Evolutionary conservation across 805 yeast genomes (phyloP), one percentile per base, ranked within the genome.

Genomic region (Torulaspora indica): DNA sequence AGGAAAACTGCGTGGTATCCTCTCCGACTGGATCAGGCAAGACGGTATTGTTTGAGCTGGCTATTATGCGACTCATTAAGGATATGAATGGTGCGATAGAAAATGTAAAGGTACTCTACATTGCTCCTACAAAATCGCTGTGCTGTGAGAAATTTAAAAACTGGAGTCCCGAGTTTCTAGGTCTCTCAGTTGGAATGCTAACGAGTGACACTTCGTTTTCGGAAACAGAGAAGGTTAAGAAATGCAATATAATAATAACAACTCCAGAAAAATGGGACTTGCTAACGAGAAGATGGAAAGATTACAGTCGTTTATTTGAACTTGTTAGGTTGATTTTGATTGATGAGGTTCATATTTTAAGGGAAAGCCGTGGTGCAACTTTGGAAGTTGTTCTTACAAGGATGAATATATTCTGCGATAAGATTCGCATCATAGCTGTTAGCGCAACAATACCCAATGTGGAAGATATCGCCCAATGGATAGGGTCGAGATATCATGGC

Each of bases 181-280:
- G 71, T 7, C 47, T 77, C 9, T 56, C 68, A 4, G 78, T 76
- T 5, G 78, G 79, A 0, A 64, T 75, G 35, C 58, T 79, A 32
- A 79, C 84, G 0, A 72, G 83, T 45, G 84, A 79, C 48, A 75
- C 81, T 8, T 63, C 71, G 8, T 63, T 60, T 15, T 44, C 64
- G 3, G 78, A 75, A 33, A 62, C 73, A 5, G 78, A 72, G 9
- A 65, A 60, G 31, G 76, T 73, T 3, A 69, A 69, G 55, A 68
- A 61, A n/a, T 70, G 79, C 1, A 74, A 75, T 44, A 67, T 79
- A 4, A 76, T 79, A 8, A 71, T 79, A 7, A 72, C 81, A 1
- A 79, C 83, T 1, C 82, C 83, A 3, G 83, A 79, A 55, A 79
- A 78, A 55, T 77, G 81, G 81, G 82, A 79, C 52, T 62, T 74